These are phyloP conservation scores for Chlamydomonas eustigma DNA, from an alignment of 139 green algal genomes.

Conservation along the genomic window DNA sequence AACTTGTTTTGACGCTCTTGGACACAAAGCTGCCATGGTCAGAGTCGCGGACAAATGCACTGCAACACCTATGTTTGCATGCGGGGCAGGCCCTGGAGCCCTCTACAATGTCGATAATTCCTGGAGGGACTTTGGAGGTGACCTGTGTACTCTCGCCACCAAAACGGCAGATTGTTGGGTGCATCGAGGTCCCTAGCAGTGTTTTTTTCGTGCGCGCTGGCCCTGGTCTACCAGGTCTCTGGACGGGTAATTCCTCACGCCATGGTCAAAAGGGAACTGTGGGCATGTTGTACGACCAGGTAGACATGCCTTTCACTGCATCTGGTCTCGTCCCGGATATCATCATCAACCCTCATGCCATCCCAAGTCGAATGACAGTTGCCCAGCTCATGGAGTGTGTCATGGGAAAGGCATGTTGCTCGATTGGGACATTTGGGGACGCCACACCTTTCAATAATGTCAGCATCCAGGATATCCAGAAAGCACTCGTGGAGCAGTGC, in stretches of 20 bases:
- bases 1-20: too few relatives aligned
- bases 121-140: too few relatives aligned
- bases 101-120: too few relatives aligned
- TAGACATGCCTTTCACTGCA: conserved; percentile 61
- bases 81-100: too few relatives aligned
- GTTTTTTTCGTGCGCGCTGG: background rate
- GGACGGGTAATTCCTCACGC: conserved; percentile 18
- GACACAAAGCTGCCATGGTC: too few relatives aligned
- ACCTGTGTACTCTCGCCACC: too few relatives aligned
- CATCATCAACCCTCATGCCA: conserved; percentile 98
- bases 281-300: conserved; percentile 20
- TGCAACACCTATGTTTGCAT: too few relatives aligned
- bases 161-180: too few relatives aligned
- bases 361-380: conserved; percentile 99
- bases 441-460: background rate
- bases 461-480: conserved; percentile 2
- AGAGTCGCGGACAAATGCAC: too few relatives aligned
- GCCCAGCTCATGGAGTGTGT: conserved; percentile 95
- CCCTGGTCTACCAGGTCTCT: background rate
- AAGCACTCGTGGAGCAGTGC: conserved; percentile 6
- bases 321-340: conserved; percentile 91
- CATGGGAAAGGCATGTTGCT: conserved; percentile 27
- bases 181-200: background rate
- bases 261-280: conserved; percentile 30
- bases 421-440: background rate